A percentile compares a stretch with the other conserved stretches of the same genome.
phyloP scores from a whole-genome alignment of 1,284 basidiomycete genomes.

The Tilletia walkeri region DNA sequence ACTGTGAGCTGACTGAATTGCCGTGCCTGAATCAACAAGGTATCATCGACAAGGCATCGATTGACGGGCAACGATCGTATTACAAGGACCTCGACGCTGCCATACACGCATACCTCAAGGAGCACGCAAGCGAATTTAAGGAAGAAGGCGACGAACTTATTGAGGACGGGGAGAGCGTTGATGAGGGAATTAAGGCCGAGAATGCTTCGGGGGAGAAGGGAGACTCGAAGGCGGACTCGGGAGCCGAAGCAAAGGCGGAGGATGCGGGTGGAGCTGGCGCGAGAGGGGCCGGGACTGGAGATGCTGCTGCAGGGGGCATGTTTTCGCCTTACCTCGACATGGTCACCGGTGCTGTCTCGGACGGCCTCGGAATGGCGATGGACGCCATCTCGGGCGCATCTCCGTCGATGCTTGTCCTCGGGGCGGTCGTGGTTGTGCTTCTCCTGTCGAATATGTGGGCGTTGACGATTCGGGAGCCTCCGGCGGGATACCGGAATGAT shows the following conservation, averaged over 20 bases:
- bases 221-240: background rate
- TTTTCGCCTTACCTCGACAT: background rate
- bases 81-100: constrained; percentile 78
- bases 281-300: background rate
- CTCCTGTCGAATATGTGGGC: constrained; percentile 57
- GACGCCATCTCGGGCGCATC: constrained; percentile 26
- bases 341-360: constrained; percentile 14
- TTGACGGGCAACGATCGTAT: constrained; percentile 92
- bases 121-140: constrained; percentile 83
- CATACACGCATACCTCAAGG: constrained; percentile 75
- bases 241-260: background rate
- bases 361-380: constrained; percentile 28
- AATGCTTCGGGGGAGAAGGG: constrained; percentile 19
- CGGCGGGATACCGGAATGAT: constrained; percentile 8
- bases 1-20: background rate
- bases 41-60: constrained; percentile 84
- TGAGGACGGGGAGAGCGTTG: constrained; percentile 37
- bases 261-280: background rate
- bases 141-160: constrained; percentile 69
- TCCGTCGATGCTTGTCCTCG: constrained; percentile 39
- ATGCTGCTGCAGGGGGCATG: background rate
- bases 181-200: constrained; percentile 25
- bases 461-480: constrained; percentile 21
- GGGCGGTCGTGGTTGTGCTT: constrained; percentile 48
- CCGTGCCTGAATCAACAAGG: constrained; percentile 57